Base-by-base conservation (phyloP, 2,329 filamentous ascomycete genomes). In the Scorias spongiosa region DNA sequence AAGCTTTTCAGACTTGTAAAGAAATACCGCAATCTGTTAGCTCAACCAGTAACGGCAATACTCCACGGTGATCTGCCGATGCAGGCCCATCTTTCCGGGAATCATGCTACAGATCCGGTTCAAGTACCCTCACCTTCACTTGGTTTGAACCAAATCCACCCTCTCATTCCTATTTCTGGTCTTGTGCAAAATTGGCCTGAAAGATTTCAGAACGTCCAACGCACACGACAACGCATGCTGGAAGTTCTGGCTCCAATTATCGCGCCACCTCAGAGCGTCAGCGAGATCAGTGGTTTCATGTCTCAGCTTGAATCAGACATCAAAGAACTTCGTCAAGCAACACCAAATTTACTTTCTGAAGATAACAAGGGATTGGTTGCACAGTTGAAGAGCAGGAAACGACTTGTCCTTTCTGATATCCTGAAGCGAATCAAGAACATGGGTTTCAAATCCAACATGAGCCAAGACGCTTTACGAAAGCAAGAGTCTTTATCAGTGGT, bases 1-100 rank as follows among this genome's bases (percentile, higher is more conserved):
- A 95, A 94, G 62, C 74, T 98, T 2, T 94, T 94, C 66, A 84
- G 84, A 53, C 70, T 94, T 30, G 83, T 98, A 39, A 76, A 85
- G 44, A 96, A 95, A 64, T 98, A 94, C 64, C 78, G 91, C 37
- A 72, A 72, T 14, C 64, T 93, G 10, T 71, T 98, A 14, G 78
- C 78, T 15, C 82, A 88, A 58, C 78, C 88, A 5, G 80, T 89
- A 55, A 78, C 78, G 44, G 62, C 68, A 0, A 68, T 93, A 20
- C 51, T 66, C 29, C 54, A 49, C 2, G 29, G 29, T 20, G 18
- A 30, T 14, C 9, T 26, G 10, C 34, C 42, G 10, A 12, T 15
- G 15, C 34, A 26, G 14, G n/a, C 42, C 15, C 38, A 42, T 5
- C 14, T 18, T 6, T 29, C 15, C 29, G 40, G 7, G 12, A 18